These are phyloP conservation scores for Prunus persica DNA, from an alignment of 306 rosid species.

Conservation along the genomic window Prunus_persica_NCBIv2 NC_034016.1:17657501-17658000, in stretches of 20 bases:
- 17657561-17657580: no score
- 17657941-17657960: no score
- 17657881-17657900: neutral
- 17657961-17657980: no score
- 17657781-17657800: neutral
- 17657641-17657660: neutral
- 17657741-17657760: neutral
- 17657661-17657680: neutral
- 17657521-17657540: no score
- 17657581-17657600: no score
- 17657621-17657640: no score
- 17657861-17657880: neutral
- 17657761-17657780: neutral
- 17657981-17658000: no score
- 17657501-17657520: no score
- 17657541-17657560: no score
- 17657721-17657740: neutral
- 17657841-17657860: neutral
- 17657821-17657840: constrained; percentile 26
- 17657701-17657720: neutral
- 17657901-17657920: no score
- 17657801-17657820: neutral
- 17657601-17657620: no score
- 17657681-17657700: neutral
- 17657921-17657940: no score